Base-by-base conservation (phyloP, 768 basidiomycete genomes). In the Boletus subcaerulescens region DNA sequence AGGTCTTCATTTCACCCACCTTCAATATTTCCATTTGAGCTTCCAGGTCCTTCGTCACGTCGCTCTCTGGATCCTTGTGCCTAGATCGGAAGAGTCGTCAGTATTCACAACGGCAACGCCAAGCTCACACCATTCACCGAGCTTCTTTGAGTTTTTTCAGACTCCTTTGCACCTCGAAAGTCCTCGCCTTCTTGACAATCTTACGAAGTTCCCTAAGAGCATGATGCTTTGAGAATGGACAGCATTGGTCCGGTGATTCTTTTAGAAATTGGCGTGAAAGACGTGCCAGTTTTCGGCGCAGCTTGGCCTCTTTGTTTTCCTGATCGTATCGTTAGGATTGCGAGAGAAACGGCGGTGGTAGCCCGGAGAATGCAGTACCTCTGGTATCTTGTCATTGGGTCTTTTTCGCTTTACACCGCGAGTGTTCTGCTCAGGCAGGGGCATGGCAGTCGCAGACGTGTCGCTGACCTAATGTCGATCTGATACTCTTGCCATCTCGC, bases 111-210 rank as follows among this genome's bases (percentile, higher is more conserved):
- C 49, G 35, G 20, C 18, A 50, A 10, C 9, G 14, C 31, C 35
- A 39, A 29, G n/a, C n/a, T 48, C 42, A 45, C 33, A n/a, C 29
- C 29, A 57, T 75, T 48, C 58, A 89, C 89, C 87, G 74, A 29
- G 86, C 68, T 24, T 76, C 78, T 68, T 89, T 93, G 29, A 94
- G 73, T 70, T 82, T 85, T 76, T 93, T 95, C 54, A 93, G 80
- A n/a, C 87, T 71, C 66, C 87, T 89, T 69, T 87, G 89, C 1
- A 81, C 82, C 73, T 96, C 93, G 57, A 91, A 89, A 0, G 80
- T 73, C 66, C 84, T 91, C 11, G 88, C 87, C 64, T 87, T 91
- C 74, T 92, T 95, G 29, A 87, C 82, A 5, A 86, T 81, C 61
- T 88, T 89, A 59, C 80, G 79, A 10, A 89, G 80, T 60, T 88